A percentile compares a stretch with the other conserved stretches of the same genome.
These are phyloP conservation scores for Hymenoscyphus fructigenus DNA, from an alignment of 2,329 filamentous ascomycete species.

Conservation along the genomic window DNA sequence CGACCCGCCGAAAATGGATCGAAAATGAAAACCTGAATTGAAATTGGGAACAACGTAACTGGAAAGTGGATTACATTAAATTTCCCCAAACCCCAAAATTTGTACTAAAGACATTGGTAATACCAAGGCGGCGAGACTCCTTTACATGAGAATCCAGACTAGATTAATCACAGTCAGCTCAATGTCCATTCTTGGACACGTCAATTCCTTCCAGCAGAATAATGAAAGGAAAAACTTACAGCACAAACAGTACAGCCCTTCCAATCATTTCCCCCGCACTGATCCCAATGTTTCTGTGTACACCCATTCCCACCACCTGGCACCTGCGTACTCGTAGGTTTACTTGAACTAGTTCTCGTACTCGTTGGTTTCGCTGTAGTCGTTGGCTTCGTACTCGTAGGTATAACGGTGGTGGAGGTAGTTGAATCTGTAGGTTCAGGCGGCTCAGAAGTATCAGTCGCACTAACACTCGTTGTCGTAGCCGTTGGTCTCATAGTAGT, in stretches of 20 bases:
- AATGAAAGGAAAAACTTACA: conserved; percentile 7
- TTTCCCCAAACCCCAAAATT: neutral
- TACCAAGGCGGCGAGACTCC: conserved; percentile 19
- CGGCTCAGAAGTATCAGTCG: neutral
- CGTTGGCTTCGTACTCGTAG: neutral
- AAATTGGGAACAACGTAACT: neutral
- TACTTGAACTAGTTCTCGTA: conserved; percentile 1
- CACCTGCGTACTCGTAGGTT: neutral
- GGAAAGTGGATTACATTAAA: neutral
- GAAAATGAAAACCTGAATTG: neutral
- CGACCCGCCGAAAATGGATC: neutral
- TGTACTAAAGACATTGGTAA: conserved; percentile 22
- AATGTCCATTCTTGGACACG: neutral
- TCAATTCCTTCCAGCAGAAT: neutral
- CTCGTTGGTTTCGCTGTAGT: neutral
- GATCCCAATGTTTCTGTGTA: conserved; percentile 22
- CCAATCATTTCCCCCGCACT: conserved; percentile 25
- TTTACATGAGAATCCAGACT: conserved; percentile 21
- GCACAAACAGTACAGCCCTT: conserved; percentile 25
- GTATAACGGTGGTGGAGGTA: neutral
- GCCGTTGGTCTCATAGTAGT: neutral
- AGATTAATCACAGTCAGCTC: neutral
- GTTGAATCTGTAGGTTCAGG: conserved; percentile 2
- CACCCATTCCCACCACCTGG: conserved; percentile 13
- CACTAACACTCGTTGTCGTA: neutral